Evolutionary conservation across 495 filamentous ascomycete species (phyloP), one percentile per base, ranked within the genome.

Genomic region (Hypoxylon rickii): DNA sequence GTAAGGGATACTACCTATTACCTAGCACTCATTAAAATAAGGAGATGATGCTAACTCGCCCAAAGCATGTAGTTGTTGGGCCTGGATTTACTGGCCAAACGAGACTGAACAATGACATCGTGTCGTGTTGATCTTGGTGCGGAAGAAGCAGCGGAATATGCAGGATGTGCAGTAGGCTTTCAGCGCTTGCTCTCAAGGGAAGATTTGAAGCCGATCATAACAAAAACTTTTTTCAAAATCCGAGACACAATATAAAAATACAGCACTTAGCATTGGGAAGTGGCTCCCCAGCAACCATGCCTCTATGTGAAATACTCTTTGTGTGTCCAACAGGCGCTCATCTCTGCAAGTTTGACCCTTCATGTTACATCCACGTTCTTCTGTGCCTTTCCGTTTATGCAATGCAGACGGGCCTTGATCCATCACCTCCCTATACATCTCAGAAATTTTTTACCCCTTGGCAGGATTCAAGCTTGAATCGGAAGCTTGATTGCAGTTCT

Each of bases 191-290:
- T n/a, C 12, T 16, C 37, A 45, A 15, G 12, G 55, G 51, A 55
- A 61, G 41, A 22, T 26, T n/a, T n/a, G 22, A 36, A 44, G 58
- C 20, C 52, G 58, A 57, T 62, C 58, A 44, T 22, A 49, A 53
- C 46, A 55, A 61, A 47, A 50, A 11, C 24, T 41, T 31, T 34
- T n/a, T 54, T 48, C 29, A 19, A 22, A 51, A 34, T 61, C 20
- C 43, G 21, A 47, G 37, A 55, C 51, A 51, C 43, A 19, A 13
- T 10, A 37, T 11, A 15, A 20, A 37, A 47, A 26, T 7, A 38
- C 15, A 5, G 29, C 42, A 44, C 41, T 33, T n/a, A 44, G 36
- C 3, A 44, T 48, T 42, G 18, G n/a, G 19, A 45, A 37, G 44
- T 41, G 16, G 38, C 38, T 49, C 39, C 43, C n/a, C 36, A 62